Conservation (phyloP, 805 yeast species). For the Metahyphopichia silvanorum region DNA sequence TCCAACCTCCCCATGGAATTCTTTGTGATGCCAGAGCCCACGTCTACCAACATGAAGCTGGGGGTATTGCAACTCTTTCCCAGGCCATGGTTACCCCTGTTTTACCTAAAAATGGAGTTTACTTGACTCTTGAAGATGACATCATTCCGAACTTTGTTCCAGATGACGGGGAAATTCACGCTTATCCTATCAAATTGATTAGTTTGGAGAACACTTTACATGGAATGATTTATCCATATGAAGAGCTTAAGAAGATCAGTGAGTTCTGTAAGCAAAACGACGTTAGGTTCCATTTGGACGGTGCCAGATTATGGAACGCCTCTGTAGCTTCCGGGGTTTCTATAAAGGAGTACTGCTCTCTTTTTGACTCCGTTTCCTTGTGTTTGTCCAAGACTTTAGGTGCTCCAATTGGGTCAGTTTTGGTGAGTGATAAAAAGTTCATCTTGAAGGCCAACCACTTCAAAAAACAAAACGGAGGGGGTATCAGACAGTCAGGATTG, state of each 20-base stretch:
- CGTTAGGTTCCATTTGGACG: conserved; percentile 39
- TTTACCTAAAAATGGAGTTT: conserved; percentile 28
- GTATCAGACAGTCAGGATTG: conserved; percentile 41
- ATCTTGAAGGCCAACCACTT: conserved; percentile 43
- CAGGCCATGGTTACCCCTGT: conserved; percentile 42
- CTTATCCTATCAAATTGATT: conserved; percentile 43
- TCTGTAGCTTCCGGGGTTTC: conserved; percentile 36
- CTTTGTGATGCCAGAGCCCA: conserved; percentile 38
- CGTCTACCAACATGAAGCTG: conserved; percentile 37
- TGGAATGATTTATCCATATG: conserved; percentile 39
- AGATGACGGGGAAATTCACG: conserved; percentile 44
- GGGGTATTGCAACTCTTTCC: conserved; percentile 40
- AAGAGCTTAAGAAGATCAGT: conserved; percentile 35
- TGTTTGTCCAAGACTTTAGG: conserved; percentile 42
- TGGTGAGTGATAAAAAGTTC: conserved; percentile 29
- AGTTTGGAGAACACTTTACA: conserved; percentile 43
- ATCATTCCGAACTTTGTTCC: conserved; percentile 34
- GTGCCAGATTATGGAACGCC: conserved; percentile 45
- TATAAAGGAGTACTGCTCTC: conserved; percentile 35
- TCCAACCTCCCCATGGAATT: conserved; percentile 40
- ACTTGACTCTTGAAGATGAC: conserved; percentile 38
- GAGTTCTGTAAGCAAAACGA: conserved; percentile 29
- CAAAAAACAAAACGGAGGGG: conserved; percentile 43
- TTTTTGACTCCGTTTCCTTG: conserved; percentile 41
- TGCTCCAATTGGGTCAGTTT: conserved; percentile 42